phyloP scores from a whole-genome alignment of 1,284 basidiomycete species.

The Cryptococcus maquisensis region DNA sequence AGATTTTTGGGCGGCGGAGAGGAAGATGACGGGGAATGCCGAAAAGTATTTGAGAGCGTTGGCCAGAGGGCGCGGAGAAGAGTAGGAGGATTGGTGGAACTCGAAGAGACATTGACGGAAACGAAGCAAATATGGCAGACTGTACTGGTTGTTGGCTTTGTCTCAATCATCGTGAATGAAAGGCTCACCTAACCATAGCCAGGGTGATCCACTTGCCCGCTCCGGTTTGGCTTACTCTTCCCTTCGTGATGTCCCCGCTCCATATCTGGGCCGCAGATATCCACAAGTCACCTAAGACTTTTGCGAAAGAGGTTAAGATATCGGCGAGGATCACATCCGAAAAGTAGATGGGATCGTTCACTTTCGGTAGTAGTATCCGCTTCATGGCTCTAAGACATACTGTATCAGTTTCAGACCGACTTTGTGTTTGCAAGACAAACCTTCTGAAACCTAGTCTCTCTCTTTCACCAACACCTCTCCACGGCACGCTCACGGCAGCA shows the following conservation, averaged over 20 bases:
- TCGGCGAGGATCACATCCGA: conserved; percentile 92
- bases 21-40: conserved; percentile 93
- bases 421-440: conserved; percentile 52
- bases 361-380: conserved; percentile 67
- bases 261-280: conserved; percentile 73
- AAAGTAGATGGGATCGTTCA: conserved; percentile 68
- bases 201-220: conserved; percentile 71
- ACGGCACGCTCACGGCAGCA: conserved; percentile 62
- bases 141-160: conserved; percentile 41
- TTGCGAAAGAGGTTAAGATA: conserved; percentile 92
- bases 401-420: background rate
- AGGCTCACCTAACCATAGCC: conserved; percentile 73
- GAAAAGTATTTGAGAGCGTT: conserved; percentile 97
- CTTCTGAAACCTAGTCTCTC: conserved; percentile 69
- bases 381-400: conserved; percentile 57
- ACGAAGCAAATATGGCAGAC: conserved; percentile 84
- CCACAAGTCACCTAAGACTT: conserved; percentile 93
- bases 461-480: conserved; percentile 60
- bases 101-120: conserved; percentile 91
- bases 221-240: conserved; percentile 60
- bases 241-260: conserved; percentile 62
- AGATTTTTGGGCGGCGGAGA: conserved; percentile 78
- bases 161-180: background rate
- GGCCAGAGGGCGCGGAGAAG: conserved; percentile 68
- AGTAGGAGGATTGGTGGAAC: conserved; percentile 64